Evolutionary conservation across 306 rosid species (phyloP).

Genomic region (Vigna nakashimae): DNA sequence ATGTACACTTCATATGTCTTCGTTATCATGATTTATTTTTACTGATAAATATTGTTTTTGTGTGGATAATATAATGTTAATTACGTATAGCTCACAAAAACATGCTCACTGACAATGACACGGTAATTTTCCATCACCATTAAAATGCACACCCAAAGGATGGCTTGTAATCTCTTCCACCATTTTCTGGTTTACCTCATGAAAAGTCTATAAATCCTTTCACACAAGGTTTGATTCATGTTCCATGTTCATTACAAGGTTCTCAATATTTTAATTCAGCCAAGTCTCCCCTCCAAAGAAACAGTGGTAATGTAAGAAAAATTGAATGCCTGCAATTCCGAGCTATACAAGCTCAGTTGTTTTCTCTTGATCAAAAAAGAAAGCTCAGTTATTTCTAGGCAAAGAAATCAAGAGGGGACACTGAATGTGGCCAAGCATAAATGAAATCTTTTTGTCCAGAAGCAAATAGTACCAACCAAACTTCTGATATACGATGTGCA

Average conservation of each 20-base stretch:
- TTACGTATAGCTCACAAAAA: background rate
- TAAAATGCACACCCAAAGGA: constrained; percentile 17
- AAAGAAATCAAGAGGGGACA: background rate
- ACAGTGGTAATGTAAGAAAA: background rate
- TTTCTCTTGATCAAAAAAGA: background rate
- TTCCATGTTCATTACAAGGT: constrained; percentile 6
- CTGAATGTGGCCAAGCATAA: constrained; percentile 40
- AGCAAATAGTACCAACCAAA: constrained; percentile 46
- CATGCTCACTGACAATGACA: background rate
- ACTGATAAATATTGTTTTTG: background rate
- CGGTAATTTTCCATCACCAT: background rate
- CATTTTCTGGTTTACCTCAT: constrained; percentile 37
- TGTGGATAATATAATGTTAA: background rate
- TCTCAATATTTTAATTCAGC: constrained; percentile 18
- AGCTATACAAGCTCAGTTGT: background rate
- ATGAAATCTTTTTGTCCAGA: constrained; percentile 38
- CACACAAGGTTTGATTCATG: background rate
- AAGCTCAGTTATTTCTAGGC: constrained; percentile 32
- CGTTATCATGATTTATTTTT: too few relatives aligned
- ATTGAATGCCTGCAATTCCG: background rate
- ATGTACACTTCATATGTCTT: too few relatives aligned
- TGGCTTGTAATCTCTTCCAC: constrained; percentile 53
- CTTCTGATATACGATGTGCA: constrained; percentile 47
- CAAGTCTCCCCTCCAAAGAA: background rate
- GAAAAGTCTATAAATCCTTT: constrained; percentile 46